These are phyloP conservation scores for Penicillium sp. DNA, from an alignment of 2,329 filamentous ascomycete genomes.

Conservation along the genomic window DNA sequence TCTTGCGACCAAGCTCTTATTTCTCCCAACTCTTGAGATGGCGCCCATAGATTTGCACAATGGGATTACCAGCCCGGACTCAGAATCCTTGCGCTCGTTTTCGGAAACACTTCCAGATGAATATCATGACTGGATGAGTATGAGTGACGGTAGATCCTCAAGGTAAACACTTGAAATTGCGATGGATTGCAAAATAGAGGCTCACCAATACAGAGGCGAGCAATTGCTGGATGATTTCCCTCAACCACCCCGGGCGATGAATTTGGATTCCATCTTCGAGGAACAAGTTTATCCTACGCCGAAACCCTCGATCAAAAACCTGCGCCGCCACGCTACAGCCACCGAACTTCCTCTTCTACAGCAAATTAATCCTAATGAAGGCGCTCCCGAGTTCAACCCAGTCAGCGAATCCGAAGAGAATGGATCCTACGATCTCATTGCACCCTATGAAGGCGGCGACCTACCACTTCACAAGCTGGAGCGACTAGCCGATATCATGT, in stretches of 20 bases:
- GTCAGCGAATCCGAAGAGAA: constrained; percentile 36
- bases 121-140: constrained; percentile 24
- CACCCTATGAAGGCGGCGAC: constrained; percentile 30
- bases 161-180: constrained; percentile 1
- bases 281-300: constrained; percentile 20
- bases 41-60: constrained; percentile 15
- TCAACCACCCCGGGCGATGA: constrained; percentile 20
- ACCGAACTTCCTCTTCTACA: constrained; percentile 33
- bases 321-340: constrained; percentile 28
- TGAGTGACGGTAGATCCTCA: constrained; percentile 17
- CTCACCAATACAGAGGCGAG: constrained; percentile 10
- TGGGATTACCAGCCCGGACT: constrained; percentile 14
- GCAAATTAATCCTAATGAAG: constrained; percentile 27
- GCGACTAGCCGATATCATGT: constrained; percentile 63
- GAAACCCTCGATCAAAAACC: constrained; percentile 26
- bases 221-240: constrained; percentile 27
- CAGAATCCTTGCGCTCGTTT: constrained; percentile 22
- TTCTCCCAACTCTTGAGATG: constrained; percentile 5
- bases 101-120: constrained; percentile 19
- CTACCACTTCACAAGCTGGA: constrained; percentile 57
- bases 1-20: background rate
- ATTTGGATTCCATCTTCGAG: constrained; percentile 17
- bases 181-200: background rate
- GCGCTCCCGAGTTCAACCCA: constrained; percentile 29
- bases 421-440: constrained; percentile 37